Conservation (phyloP, 148 eudicot species). For the Rhododendron griersonianum region DNA sequence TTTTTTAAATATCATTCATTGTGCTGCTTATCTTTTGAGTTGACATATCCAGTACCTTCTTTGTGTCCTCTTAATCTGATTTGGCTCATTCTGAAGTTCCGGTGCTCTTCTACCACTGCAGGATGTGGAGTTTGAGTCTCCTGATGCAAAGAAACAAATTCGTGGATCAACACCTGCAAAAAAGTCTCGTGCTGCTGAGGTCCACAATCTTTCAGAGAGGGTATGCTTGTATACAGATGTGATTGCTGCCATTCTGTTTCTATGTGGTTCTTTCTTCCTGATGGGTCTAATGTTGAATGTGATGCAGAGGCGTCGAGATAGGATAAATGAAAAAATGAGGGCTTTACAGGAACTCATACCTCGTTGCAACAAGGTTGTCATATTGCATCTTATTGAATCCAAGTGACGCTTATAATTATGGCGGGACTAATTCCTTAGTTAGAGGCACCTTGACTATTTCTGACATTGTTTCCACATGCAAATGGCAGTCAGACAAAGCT, state of each 20-base stretch:
- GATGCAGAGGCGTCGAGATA: slow-evolving; percentile 76
- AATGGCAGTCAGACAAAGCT: slow-evolving; percentile 68
- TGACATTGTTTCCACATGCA: neutral
- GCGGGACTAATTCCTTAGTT: neutral
- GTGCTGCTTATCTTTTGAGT: neutral
- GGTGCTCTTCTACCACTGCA: slow-evolving; percentile 6
- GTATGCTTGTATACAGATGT: slow-evolving; percentile 25
- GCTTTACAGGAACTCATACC: slow-evolving; percentile 87
- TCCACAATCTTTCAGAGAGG: slow-evolving; percentile 87
- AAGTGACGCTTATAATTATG: neutral
- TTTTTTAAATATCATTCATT: neutral
- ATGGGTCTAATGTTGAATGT: slow-evolving; percentile 5
- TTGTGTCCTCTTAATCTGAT: neutral
- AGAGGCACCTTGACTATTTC: neutral
- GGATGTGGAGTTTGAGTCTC: slow-evolving; percentile 65
- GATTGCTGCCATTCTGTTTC: neutral
- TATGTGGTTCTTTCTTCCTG: neutral
- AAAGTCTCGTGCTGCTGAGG: slow-evolving; percentile 92
- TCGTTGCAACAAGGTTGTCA: slow-evolving; percentile 71
- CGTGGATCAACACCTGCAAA: slow-evolving; percentile 51
- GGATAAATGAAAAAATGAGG: slow-evolving; percentile 84
- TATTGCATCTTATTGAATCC: neutral
- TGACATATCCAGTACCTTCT: neutral
- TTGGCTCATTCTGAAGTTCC: neutral
- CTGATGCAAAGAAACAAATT: slow-evolving; percentile 41